These are phyloP conservation scores for Mycena kentingensis DNA, from an alignment of 768 basidiomycete genomes.

Conservation along the genomic window DNA sequence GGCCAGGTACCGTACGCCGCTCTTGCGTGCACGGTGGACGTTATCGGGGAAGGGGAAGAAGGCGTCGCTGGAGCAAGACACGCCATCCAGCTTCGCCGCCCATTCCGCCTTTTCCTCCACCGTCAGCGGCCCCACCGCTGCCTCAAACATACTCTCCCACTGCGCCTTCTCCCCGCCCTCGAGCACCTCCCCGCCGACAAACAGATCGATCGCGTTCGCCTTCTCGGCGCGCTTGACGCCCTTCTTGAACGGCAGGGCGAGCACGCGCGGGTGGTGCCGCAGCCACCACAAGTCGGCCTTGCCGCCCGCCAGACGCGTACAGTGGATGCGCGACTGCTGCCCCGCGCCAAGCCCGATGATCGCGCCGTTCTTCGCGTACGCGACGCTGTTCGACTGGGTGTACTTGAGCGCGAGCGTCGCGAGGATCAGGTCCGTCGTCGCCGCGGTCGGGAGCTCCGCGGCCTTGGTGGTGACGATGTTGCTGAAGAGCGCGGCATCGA, in stretches of 20 bases:
- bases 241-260: constrained; percentile 93
- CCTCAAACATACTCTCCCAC: constrained; percentile 89
- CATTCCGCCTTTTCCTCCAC: constrained; percentile 75
- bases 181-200: constrained; percentile 85
- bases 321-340: constrained; percentile 98
- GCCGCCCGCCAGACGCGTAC: constrained; percentile 93
- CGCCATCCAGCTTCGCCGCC: constrained; percentile 73
- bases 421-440: constrained; percentile 89
- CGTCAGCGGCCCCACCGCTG: constrained; percentile 62
- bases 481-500: constrained; percentile 75
- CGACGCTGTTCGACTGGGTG: constrained; percentile 98
- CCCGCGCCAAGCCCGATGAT: constrained; percentile 96
- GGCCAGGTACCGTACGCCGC: constrained; percentile 90
- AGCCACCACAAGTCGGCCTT: constrained; percentile 99
- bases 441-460: constrained; percentile 79
- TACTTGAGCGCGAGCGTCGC: constrained; percentile 97
- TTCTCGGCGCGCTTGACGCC: constrained; percentile 98
- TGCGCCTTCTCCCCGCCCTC: constrained; percentile 88
- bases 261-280: constrained; percentile 92
- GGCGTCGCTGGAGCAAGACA: constrained; percentile 93
- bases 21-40: constrained; percentile 89
- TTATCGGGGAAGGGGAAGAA: constrained; percentile 99
- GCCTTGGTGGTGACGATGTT: constrained; percentile 91
- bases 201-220: constrained; percentile 97
- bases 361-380: constrained; percentile 89